Base-by-base conservation (phyloP, 1,284 basidiomycete species). In the Moniliophthora roreri region DNA sequence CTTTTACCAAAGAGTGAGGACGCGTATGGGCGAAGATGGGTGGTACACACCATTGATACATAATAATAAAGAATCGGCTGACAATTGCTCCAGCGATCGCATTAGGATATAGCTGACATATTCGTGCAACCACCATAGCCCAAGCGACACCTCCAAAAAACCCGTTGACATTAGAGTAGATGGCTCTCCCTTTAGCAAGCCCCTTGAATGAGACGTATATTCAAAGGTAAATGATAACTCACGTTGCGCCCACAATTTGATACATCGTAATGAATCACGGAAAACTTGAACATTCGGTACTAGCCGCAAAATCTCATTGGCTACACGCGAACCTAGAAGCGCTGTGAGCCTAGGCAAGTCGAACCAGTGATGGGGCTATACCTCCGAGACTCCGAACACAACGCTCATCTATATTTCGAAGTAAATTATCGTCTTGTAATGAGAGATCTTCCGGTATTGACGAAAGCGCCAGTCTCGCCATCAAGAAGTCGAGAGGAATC, bases 101-200 rank as follows among this genome's bases (percentile, higher is more conserved):
- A 62, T 91, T 97, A 28, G 97, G 97, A 69, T 98, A 99, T 54
- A 99, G 74, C 66, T 99, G 97, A 75, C 97, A 99, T 80, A 99
- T 95, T 67, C 97, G 87, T 45, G 97, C 97, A 10, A 98, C 95
- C 46, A 98, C 82, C 80, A 99, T 93, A 6, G 95, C 94, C 97
- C 97, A 99, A 18, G 95, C 96, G 3, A 99, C 96, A 72, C 97
- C 97, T 60, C 97, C 97, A 40, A 96, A 82, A 71, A 98, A 99
- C 23, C 96, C 97, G 64, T 96, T 93, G 15, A 98, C 93, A 71
- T 99, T 99, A 3, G 95, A 95, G 72, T 98, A 98, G 58, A 99
- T 97, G 21, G 95, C 97, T 71, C 95, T 82, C 60, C 87, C 93
- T 95, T 26, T 35, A 45, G 38, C n/a, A n/a, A n/a, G n/a, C n/a